Evolutionary conservation across 192 early-diverging fungal species (phyloP).

Genomic region (Linnemannia hyalina): DNA sequence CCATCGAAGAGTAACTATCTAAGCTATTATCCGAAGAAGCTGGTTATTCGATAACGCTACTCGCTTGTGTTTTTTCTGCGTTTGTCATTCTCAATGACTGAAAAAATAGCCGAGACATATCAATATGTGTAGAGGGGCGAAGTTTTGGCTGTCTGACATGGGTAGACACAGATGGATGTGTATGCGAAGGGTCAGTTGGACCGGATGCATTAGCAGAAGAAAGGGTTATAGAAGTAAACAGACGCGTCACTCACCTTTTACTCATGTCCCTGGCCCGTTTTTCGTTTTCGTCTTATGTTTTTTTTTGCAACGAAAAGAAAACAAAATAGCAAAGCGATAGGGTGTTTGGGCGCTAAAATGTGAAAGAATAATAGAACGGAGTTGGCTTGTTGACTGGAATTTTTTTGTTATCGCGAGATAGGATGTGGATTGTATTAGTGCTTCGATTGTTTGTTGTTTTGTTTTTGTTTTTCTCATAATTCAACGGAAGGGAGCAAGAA

Average conservation of each 20-base stretch:
- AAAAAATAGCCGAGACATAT: not conserved
- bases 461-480: not conserved
- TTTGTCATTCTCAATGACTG: slow-evolving; percentile 2
- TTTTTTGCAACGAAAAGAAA: not conserved
- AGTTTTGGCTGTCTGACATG: not conserved
- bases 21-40: not conserved
- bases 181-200: not conserved
- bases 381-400: too few relatives aligned
- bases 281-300: not conserved
- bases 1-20: not conserved
- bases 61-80: not conserved
- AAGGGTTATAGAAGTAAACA: not conserved
- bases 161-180: not conserved
- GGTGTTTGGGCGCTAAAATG: too few relatives aligned
- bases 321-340: too few relatives aligned
- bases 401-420: too few relatives aligned
- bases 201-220: not conserved
- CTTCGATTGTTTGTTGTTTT: not conserved
- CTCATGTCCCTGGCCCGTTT: not conserved
- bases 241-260: not conserved
- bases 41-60: not conserved
- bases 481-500: not conserved
- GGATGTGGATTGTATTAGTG: too few relatives aligned
- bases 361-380: too few relatives aligned
- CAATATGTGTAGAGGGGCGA: not conserved